Conservation (phyloP, 1,284 basidiomycete genomes). For the Cryptococcus floricola region DNA sequence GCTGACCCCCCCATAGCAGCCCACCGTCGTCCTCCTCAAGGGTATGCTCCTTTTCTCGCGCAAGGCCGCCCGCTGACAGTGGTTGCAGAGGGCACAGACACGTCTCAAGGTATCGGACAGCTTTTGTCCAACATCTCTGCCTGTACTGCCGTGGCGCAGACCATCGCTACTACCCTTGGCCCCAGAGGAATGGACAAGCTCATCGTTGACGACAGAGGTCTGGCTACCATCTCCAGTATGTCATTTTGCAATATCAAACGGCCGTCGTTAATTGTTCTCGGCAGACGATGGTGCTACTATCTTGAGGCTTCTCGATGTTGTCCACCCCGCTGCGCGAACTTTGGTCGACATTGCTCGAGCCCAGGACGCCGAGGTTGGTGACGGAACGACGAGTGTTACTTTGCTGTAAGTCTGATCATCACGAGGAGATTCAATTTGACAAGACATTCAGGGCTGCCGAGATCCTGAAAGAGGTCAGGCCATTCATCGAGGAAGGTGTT, state of each 20-base stretch:
- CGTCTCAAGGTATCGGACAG: slow-evolving; percentile 91
- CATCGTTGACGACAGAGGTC: slow-evolving; percentile 80
- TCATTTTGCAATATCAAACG: background rate
- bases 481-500: slow-evolving; percentile 94
- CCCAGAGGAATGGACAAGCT: slow-evolving; percentile 99
- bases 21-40: slow-evolving; percentile 84
- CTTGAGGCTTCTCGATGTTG: slow-evolving; percentile 92
- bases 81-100: slow-evolving; percentile 81
- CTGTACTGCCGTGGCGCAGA: slow-evolving; percentile 85
- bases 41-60: slow-evolving; percentile 29
- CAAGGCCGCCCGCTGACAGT: background rate
- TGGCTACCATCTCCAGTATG: slow-evolving; percentile 86
- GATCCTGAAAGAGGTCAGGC: slow-evolving; percentile 85
- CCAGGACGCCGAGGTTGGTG: slow-evolving; percentile 97
- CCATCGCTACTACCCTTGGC: slow-evolving; percentile 90
- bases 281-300: slow-evolving; percentile 92
- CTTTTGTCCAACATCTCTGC: slow-evolving; percentile 94
- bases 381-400: slow-evolving; percentile 95
- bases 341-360: slow-evolving; percentile 96
- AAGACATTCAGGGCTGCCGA: slow-evolving; percentile 65
- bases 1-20: slow-evolving; percentile 61
- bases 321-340: slow-evolving; percentile 94
- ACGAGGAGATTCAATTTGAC: background rate
- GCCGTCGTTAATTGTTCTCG: background rate
- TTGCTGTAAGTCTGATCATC: slow-evolving; percentile 55